Evolutionary conservation across 2,329 filamentous ascomycete species (phyloP).

Genomic region (Xylaria sp.): DNA sequence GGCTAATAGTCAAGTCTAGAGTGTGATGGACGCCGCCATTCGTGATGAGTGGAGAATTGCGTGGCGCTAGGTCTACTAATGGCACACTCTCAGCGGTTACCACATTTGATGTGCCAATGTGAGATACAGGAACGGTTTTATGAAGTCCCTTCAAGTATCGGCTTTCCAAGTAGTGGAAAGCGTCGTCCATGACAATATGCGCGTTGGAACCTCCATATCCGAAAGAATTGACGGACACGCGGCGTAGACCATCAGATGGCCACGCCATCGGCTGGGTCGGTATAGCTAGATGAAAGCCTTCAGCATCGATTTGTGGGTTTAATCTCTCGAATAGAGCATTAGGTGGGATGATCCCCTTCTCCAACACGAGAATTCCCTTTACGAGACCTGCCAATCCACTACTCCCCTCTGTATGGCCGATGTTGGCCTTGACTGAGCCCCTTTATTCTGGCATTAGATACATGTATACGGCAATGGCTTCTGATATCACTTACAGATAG

Average conservation of each 20-base stretch:
- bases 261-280: not conserved
- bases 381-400: conserved; percentile 34
- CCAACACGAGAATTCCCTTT: conserved; percentile 33
- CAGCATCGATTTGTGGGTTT: conserved; percentile 25
- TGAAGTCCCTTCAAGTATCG: not conserved
- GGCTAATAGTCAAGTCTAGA: too few species aligned
- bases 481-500: too few species aligned
- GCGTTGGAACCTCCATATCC: conserved; percentile 37
- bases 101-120: too few species aligned
- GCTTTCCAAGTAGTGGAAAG: not conserved
- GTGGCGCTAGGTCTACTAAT: too few species aligned
- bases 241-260: not conserved
- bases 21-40: too few species aligned
- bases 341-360: conserved; percentile 32
- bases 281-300: too few species aligned
- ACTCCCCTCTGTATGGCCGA: conserved; percentile 28
- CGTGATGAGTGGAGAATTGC: too few species aligned
- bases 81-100: too few species aligned
- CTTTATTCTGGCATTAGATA: too few species aligned
- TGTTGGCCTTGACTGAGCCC: conserved; percentile 7
- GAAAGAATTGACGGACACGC: conserved; percentile 36
- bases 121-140: too few species aligned
- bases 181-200: conserved; percentile 20
- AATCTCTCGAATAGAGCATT: conserved; percentile 26
- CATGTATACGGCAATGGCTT: too few species aligned